Percentiles rank a stretch among this genome's conserved stretches.
These are phyloP conservation scores for Crucibulum laeve DNA, from an alignment of 768 basidiomycete genomes.

Conservation along the genomic window DNA sequence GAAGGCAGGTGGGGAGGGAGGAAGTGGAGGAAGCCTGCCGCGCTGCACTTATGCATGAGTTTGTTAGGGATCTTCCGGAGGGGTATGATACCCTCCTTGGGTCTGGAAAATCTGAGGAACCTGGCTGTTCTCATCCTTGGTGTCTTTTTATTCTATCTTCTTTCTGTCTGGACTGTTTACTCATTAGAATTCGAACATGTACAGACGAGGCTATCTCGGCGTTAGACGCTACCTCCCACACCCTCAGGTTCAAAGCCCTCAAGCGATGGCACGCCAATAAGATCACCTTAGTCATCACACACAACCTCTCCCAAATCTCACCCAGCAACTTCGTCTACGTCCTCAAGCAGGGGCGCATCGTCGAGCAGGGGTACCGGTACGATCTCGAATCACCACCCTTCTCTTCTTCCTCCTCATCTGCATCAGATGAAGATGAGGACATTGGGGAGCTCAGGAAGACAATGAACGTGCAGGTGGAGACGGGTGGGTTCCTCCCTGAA, in stretches of 20 bases:
- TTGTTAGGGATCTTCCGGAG: conserved; percentile 75
- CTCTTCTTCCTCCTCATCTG: conserved; percentile 1
- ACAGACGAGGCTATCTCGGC: conserved; percentile 84
- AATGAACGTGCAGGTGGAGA: conserved; percentile 51
- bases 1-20: conserved; percentile 44
- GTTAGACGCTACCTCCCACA: conserved; percentile 86
- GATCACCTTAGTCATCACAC: conserved; percentile 93
- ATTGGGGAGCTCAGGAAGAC: conserved; percentile 71
- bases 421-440: conserved; percentile 10
- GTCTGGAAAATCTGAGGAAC: conserved; percentile 64
- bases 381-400: conserved; percentile 63
- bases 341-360: conserved; percentile 72
- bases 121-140: conserved; percentile 90
- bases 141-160: conserved; percentile 31
- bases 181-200: no score
- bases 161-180: no score
- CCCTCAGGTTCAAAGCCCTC: conserved; percentile 75
- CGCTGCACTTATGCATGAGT: conserved; percentile 83
- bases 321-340: conserved; percentile 86
- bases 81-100: conserved; percentile 87
- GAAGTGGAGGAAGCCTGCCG: conserved; percentile 82
- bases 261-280: conserved; percentile 66
- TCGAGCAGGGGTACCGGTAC: conserved; percentile 81
- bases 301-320: conserved; percentile 84
- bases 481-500: conserved; percentile 45